Base-by-base conservation (phyloP, 306 rosid genomes). In the Neltuma alba region DNA sequence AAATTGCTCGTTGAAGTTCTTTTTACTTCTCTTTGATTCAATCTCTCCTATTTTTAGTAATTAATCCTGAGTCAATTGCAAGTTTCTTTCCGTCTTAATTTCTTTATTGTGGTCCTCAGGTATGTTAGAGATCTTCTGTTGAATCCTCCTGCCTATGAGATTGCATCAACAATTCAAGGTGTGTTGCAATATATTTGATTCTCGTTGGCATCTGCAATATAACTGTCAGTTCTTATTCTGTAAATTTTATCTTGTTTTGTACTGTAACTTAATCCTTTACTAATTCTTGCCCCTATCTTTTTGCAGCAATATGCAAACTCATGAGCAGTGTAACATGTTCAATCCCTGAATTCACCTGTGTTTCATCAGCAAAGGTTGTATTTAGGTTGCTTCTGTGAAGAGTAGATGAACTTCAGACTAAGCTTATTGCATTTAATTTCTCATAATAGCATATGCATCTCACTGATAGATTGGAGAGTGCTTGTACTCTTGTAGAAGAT, bases 301-400 rank as follows among this genome's bases (percentile, higher is more conserved):
- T 50, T 86, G 79, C 95, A 94, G 97, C 85, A 78, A 88, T 91
- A n/a, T 92, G 99, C 90, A 94, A 85, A 82, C 92, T 83, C 80
- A 92, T 94, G 95, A 91, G 89, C 82, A 83, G 72, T 6, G 85
- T 86, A 40, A 85, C 95, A 7, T 91, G 99, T 75, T 90, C 99
- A 33, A 87, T 94, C 87, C 99, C 99, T 16, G 97, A 94, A 82
- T 94, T 94, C 79, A 94, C 99, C 27, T 94, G 97, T 68, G 92
- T 94, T 80, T 90, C 99, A 44, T 88, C 99, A 72, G 95, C 99
- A 52, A 94, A 92, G 97, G 99, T 91, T 84, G 84, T 85, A 86
- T 83, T 61, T 75, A 57, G 72, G 28, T 80, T 73, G 48, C 79
- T 75, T 88, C 63, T 31, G 14, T 41, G 21, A 78, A 64, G 60